These are phyloP conservation scores for Lachancea fermentati DNA, from an alignment of 805 yeast genomes.

Conservation along the genomic window DNA sequence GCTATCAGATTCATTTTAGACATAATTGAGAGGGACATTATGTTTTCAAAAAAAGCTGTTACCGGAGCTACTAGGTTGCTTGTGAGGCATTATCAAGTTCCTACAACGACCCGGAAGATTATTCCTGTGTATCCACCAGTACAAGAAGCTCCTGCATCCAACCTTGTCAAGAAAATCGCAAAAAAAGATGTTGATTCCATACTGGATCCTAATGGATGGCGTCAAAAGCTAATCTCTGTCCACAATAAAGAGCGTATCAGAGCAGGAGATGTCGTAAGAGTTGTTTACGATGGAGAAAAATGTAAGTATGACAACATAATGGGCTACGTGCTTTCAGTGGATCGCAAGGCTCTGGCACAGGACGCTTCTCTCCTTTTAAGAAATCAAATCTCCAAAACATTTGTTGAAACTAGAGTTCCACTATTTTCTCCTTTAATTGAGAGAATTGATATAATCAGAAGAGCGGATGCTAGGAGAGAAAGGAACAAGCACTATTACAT, in stretches of 20 bases:
- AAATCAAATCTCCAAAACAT: conserved; percentile 75
- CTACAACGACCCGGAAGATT: conserved; percentile 16
- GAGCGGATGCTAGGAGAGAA: conserved; percentile 53
- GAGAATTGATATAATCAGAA: conserved; percentile 70
- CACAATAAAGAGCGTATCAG: conserved; percentile 47
- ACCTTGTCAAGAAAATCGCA: conserved; percentile 41
- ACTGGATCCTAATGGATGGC: conserved; percentile 69
- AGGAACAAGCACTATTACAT: conserved; percentile 89
- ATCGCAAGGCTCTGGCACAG: conserved; percentile 51
- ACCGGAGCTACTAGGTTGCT: conserved; percentile 1
- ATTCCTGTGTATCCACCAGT: conserved; percentile 31
- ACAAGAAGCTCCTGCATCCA: conserved; percentile 24
- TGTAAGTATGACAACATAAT: conserved; percentile 55
- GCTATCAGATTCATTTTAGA: too few species aligned
- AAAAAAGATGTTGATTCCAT: conserved; percentile 43
- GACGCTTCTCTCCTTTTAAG: conserved; percentile 77
- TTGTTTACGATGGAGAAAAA: conserved; percentile 55
- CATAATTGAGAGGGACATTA: neutral
- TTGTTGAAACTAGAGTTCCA: conserved; percentile 79
- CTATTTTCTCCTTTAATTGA: conserved; percentile 74
- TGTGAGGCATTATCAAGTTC: conserved; percentile 16
- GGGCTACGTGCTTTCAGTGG: conserved; percentile 76
- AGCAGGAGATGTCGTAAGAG: conserved; percentile 78
- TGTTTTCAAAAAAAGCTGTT: neutral
- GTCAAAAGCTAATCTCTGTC: conserved; percentile 49